A percentile compares a stretch with the other conserved stretches of the same genome.
phyloP scores from a whole-genome alignment of 2,329 filamentous ascomycete genomes.

The Xylariaceae sp. region DNA sequence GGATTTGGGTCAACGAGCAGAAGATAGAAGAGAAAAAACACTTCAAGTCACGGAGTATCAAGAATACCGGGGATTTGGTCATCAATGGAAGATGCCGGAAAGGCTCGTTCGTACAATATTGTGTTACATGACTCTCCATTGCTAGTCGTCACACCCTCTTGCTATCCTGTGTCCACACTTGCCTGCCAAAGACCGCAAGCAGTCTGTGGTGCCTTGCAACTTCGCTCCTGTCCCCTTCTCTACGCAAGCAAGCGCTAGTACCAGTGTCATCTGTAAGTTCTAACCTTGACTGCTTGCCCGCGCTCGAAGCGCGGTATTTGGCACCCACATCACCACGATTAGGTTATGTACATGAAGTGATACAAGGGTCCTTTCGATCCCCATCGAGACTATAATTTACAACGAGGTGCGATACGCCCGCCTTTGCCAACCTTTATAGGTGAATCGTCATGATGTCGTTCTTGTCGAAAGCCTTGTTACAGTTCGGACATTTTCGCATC shows the following conservation, averaged over 20 bases:
- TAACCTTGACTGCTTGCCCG: constrained; percentile 9
- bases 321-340: constrained; percentile 1
- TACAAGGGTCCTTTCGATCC: constrained; percentile 16
- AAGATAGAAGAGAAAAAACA: too few species aligned
- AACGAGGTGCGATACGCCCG: constrained; percentile 4
- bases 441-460: constrained; percentile 84
- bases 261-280: constrained; percentile 12
- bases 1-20: constrained; percentile 74
- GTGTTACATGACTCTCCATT: constrained; percentile 12
- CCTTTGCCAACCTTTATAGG: constrained; percentile 41
- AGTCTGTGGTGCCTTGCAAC: neutral
- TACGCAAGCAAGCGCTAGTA: constrained; percentile 5
- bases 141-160: constrained; percentile 7
- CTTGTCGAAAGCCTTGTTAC: constrained; percentile 88
- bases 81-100: constrained; percentile 4
- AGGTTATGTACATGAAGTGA: constrained; percentile 26
- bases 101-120: constrained; percentile 3
- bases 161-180: constrained; percentile 26
- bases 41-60: too few species aligned
- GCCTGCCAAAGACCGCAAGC: constrained; percentile 7
- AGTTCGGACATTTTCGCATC: constrained; percentile 93
- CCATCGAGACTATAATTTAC: constrained; percentile 28
- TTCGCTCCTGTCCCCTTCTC: neutral
- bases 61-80: neutral
- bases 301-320: neutral